These are phyloP conservation scores for Theobroma cacao DNA, from an alignment of 345 rosid genomes.

Conservation along the genomic window DNA sequence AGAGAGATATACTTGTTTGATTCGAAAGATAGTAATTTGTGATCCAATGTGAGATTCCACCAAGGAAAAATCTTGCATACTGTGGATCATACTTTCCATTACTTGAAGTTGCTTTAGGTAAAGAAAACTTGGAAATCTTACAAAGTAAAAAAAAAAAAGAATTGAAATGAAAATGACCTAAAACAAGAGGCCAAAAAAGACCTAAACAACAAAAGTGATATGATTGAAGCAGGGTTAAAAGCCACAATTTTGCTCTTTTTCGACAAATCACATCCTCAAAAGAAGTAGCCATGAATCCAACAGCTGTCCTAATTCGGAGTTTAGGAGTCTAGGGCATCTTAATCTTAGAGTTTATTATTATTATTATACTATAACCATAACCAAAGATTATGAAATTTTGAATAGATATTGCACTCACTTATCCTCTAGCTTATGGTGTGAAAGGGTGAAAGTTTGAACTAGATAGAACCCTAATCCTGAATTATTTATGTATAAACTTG, in stretches of 20 bases:
- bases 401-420: background rate
- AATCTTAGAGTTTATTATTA: background rate
- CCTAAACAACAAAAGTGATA: background rate
- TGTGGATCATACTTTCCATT: background rate
- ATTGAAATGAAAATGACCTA: background rate
- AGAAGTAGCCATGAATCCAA: background rate
- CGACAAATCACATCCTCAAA: background rate
- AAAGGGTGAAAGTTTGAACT: background rate
- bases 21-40: background rate
- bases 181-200: background rate
- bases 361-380: background rate
- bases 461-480: background rate
- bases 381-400: background rate
- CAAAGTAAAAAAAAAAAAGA: background rate
- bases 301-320: background rate
- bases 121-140: background rate
- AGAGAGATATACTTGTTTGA: too few species aligned
- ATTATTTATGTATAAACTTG: background rate
- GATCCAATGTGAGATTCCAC: background rate
- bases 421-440: background rate
- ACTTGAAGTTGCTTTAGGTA: background rate
- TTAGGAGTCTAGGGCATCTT: background rate
- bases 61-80: background rate
- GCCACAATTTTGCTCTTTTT: background rate
- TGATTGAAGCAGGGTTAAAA: background rate